phyloP scores from a whole-genome alignment of 2,329 filamentous ascomycete species.

The Dryadomyces quercivorus region DNA sequence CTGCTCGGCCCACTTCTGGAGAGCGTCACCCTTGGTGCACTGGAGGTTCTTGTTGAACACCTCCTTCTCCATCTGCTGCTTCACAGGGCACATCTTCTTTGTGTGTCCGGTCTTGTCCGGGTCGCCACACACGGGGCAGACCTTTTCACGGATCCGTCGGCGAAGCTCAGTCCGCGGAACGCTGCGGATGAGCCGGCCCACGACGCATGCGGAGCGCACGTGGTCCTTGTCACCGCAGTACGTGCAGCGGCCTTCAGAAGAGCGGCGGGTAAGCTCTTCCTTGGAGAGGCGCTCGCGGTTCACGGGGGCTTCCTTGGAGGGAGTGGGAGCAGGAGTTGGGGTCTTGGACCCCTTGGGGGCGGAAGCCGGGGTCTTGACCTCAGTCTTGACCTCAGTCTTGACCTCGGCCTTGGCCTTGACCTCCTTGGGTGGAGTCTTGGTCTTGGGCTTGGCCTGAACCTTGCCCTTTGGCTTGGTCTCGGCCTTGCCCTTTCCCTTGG shows the following conservation, averaged over 20 bases:
- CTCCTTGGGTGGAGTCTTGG: no score
- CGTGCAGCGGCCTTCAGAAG: constrained; percentile 3
- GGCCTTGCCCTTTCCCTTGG: background rate
- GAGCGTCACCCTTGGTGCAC: no score
- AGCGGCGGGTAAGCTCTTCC: constrained; percentile 2
- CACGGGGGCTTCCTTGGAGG: background rate
- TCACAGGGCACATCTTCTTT: constrained; percentile 6
- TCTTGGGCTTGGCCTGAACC: background rate
- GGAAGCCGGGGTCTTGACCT: no score
- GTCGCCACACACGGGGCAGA: constrained; percentile 11
- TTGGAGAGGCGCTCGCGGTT: background rate
- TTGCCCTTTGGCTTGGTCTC: no score
- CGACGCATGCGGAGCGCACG: constrained; percentile 4
- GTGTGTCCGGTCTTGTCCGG: constrained; percentile 2
- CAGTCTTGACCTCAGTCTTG: background rate
- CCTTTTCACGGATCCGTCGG: background rate
- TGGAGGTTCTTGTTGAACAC: background rate
- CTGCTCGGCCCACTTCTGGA: no score
- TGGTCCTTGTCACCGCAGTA: constrained; percentile 8
- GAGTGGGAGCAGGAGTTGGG: no score
- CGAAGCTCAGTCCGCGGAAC: constrained; percentile 6
- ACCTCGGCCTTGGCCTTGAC: background rate
- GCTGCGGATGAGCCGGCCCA: constrained; percentile 9
- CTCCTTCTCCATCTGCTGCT: background rate
- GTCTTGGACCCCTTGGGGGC: no score